phyloP scores from a whole-genome alignment of 2,329 filamentous ascomycete genomes.

The Exophiala mesophila region DNA sequence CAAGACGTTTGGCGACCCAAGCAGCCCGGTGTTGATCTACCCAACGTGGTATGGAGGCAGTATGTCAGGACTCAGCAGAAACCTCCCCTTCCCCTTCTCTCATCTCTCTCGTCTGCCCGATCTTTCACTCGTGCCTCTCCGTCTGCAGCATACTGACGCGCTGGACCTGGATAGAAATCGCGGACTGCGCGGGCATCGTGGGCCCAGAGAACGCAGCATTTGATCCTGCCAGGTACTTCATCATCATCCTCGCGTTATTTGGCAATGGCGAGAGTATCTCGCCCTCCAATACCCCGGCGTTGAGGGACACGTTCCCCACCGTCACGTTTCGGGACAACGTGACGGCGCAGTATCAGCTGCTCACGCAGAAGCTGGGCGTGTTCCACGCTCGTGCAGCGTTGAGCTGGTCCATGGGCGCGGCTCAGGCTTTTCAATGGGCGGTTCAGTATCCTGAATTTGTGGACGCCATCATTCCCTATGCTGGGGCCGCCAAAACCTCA shows the following conservation, averaged over 20 bases:
- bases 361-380: slow-evolving; percentile 60
- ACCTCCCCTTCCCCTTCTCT: too few species aligned
- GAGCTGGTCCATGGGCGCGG: slow-evolving; percentile 69
- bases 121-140: too few species aligned
- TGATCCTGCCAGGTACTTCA: slow-evolving; percentile 61
- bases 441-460: slow-evolving; percentile 61
- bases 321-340: slow-evolving; percentile 67
- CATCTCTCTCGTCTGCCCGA: too few species aligned
- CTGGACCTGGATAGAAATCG: too few species aligned
- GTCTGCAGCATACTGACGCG: too few species aligned
- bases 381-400: slow-evolving; percentile 58
- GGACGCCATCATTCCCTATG: slow-evolving; percentile 62
- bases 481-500: slow-evolving; percentile 59
- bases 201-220: slow-evolving; percentile 61
- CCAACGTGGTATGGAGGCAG: slow-evolving; percentile 69
- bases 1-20: slow-evolving; percentile 65
- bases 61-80: too few species aligned
- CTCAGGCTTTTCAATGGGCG: slow-evolving; percentile 61
- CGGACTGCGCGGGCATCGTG: slow-evolving; percentile 70
- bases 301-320: slow-evolving; percentile 59
- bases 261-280: slow-evolving; percentile 65
- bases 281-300: slow-evolving; percentile 55
- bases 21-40: slow-evolving; percentile 64
- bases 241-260: slow-evolving; percentile 64
- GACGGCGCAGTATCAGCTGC: slow-evolving; percentile 58